Conservation (phyloP, 1,284 basidiomycete species). For the Tilletia horrida region DNA sequence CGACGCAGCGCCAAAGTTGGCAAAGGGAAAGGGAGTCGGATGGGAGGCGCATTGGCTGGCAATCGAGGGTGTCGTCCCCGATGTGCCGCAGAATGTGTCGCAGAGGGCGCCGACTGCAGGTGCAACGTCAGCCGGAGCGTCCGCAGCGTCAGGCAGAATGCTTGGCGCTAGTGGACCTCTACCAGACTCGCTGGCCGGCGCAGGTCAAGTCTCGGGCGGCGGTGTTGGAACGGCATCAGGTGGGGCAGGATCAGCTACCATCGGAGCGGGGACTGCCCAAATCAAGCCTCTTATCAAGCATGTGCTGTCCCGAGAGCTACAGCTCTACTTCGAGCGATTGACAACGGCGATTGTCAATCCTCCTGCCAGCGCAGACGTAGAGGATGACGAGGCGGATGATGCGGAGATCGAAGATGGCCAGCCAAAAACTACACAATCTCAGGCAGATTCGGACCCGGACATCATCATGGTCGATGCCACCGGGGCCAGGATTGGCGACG, state of each 20-base stretch:
- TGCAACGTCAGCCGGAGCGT: neutral
- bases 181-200: conserved; percentile 36
- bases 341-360: conserved; percentile 61
- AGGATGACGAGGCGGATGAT: conserved; percentile 22
- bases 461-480: conserved; percentile 16
- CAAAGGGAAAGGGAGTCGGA: conserved; percentile 48
- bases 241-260: neutral
- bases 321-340: conserved; percentile 89
- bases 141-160: neutral
- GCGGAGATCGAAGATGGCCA: conserved; percentile 27
- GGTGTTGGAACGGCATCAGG: conserved; percentile 25
- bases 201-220: conserved; percentile 37
- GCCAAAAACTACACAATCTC: conserved; percentile 18
- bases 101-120: conserved; percentile 62
- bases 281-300: conserved; percentile 68
- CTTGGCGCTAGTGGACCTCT: conserved; percentile 8
- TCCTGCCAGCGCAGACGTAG: conserved; percentile 32
- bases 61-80: conserved; percentile 93
- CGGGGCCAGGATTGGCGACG: neutral
- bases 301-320: conserved; percentile 86
- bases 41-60: conserved; percentile 79
- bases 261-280: conserved; percentile 6
- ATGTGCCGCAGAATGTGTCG: conserved; percentile 78
- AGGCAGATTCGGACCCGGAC: conserved; percentile 21
- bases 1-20: conserved; percentile 41